These are phyloP conservation scores for Leishmania arabica DNA, from an alignment of 208 protist genomes.

Conservation along the genomic window DNA sequence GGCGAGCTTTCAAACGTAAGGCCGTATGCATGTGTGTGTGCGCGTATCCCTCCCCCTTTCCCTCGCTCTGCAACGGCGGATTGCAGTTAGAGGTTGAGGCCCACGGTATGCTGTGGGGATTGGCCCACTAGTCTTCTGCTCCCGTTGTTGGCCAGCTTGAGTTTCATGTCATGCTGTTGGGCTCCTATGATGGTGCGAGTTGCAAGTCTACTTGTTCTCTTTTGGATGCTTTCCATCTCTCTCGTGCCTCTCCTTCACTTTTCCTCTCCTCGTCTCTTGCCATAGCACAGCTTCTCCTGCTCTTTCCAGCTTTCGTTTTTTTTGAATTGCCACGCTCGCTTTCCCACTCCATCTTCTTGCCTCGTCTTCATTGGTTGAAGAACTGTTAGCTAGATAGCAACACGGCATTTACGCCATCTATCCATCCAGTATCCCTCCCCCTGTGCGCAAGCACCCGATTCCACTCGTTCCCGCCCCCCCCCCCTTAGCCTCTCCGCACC, in stretches of 20 bases:
- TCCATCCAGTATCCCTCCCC: not conserved
- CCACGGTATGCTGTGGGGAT: not conserved
- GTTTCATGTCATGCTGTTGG: not conserved
- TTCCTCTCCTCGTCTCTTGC: not conserved
- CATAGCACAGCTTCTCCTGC: not conserved
- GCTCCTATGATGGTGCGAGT: not conserved
- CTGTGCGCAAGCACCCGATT: not conserved
- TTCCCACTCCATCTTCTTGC: not conserved
- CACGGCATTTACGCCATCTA: not conserved
- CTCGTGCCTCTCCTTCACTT: not conserved
- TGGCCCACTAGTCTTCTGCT: not conserved
- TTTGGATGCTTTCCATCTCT: not conserved
- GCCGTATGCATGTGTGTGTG: not conserved
- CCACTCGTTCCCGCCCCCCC: not conserved
- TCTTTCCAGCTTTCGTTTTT: not conserved
- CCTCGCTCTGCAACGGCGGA: not conserved
- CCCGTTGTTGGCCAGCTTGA: not conserved
- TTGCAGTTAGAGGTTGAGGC: not conserved
- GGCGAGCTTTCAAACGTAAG: not conserved
- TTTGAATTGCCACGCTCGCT: not conserved
- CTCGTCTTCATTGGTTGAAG: not conserved
- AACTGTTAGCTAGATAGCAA: not conserved
- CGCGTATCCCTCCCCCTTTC: not conserved
- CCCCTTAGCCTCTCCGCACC: not conserved
- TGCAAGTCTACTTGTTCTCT: not conserved